Base-by-base conservation (phyloP, 352 stramenopile genomes). In the Globisporangium okanoganense region DNA sequence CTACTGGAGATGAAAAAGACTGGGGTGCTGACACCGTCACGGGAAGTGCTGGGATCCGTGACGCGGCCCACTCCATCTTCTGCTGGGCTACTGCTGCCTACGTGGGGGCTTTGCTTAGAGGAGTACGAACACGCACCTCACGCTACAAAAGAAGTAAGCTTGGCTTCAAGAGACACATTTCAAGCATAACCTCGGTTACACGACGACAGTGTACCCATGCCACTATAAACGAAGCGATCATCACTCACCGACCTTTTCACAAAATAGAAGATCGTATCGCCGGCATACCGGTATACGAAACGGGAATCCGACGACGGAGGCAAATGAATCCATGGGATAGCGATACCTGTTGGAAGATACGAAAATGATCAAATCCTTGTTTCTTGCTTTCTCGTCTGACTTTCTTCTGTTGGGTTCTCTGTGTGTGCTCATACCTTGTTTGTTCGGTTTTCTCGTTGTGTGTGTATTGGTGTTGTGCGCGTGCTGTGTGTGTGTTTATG, bases 1-100 rank as follows among this genome's bases (percentile, higher is more conserved):
- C n/a, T n/a, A 61, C 27, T 27, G 56, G 12, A 6, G 31, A 45
- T 5, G 18, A 24, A 8, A 41, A 61, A n/a, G 44, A 20, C 31
- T 55, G 20, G 14, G 35, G 38, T 14, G 44, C 10, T n/a, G 51
- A n/a, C n/a, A n/a, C 20, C n/a, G 45, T 33, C 6, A 29, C 5
- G 4, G 31, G 25, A 27, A 79, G 57, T 45, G 62, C 62, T n/a
- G 62, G 65, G 22, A 76, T 72, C 16, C 62, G 68, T 12, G 66
- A 64, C 40, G 61, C 57, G 22, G 68, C 58, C 48, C 73, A 79
- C 50, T 68, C 69, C n/a, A 79, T 51, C 4, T 10, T 10, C 40
- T 45, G 8, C 18, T 47, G 35, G n/a, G 14, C 18, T 18, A 4
- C 7, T 35, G n/a, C 29, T 45, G 27, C 9, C 27, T 25, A 27